phyloP scores from a whole-genome alignment of 2,329 filamentous ascomycete genomes.

The Monilinia vaccinii-corymbosi region DNA sequence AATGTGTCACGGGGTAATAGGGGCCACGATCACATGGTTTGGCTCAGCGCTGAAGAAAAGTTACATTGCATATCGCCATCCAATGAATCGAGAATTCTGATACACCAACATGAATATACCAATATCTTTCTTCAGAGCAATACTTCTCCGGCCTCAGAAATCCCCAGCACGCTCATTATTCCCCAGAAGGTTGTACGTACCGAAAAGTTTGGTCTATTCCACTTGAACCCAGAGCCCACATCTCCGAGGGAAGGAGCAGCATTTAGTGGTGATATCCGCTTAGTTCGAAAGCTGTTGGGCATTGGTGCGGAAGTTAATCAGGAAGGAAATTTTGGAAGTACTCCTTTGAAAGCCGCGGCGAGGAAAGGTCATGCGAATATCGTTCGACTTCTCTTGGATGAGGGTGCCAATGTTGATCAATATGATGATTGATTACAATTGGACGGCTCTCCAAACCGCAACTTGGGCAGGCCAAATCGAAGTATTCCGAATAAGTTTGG shows the following conservation, averaged over 20 bases:
- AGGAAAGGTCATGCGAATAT: too few species aligned
- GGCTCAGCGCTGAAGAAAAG: background rate
- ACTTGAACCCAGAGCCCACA: background rate
- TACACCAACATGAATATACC: background rate
- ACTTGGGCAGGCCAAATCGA: too few species aligned
- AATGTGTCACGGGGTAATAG: too few species aligned
- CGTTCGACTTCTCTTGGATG: too few species aligned
- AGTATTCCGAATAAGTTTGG: too few species aligned
- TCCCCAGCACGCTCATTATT: background rate
- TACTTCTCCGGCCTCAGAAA: background rate
- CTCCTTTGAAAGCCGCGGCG: too few species aligned
- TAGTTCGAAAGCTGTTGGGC: slow-evolving; percentile 7
- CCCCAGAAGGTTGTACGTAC: background rate
- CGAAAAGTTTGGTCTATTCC: background rate
- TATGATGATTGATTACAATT: too few species aligned
- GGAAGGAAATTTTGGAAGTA: too few species aligned
- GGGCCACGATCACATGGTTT: too few species aligned
- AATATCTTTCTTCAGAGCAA: background rate
- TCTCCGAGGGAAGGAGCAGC: background rate
- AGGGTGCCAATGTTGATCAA: too few species aligned
- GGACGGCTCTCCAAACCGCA: too few species aligned
- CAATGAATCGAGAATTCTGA: background rate
- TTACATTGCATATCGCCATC: background rate
- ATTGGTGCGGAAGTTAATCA: slow-evolving; percentile 4
- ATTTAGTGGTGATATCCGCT: background rate